phyloP scores from a whole-genome alignment of 257 asterid species.

The Henckelia pumila region DNA sequence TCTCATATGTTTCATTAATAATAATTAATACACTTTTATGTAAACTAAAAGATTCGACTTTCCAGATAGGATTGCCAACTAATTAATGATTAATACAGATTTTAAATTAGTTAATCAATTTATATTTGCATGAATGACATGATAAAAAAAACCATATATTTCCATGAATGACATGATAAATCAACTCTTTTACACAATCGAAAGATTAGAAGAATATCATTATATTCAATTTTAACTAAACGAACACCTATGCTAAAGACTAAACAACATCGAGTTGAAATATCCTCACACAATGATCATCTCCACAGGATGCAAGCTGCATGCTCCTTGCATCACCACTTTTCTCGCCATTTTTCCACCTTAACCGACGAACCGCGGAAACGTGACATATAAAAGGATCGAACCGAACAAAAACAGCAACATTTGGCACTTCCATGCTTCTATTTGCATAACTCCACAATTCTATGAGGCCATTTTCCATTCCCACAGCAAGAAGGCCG shows the following conservation, averaged over 20 bases:
- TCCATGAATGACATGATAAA: too few species aligned
- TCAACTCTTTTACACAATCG: background rate
- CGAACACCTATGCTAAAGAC: background rate
- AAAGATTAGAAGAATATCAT: background rate
- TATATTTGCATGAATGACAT: too few species aligned
- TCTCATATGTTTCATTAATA: too few species aligned
- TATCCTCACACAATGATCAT: constrained; percentile 85
- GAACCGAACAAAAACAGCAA: constrained; percentile 47
- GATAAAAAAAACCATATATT: too few species aligned
- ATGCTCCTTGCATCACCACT: constrained; percentile 31
- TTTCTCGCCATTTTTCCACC: constrained; percentile 56
- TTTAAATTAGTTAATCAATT: too few species aligned
- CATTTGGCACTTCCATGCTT: constrained; percentile 25
- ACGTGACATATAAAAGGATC: constrained; percentile 78
- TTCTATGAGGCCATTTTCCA: constrained; percentile 85
- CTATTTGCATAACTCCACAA: constrained; percentile 56
- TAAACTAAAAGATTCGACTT: too few species aligned
- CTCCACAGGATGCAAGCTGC: constrained; percentile 93
- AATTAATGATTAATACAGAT: too few species aligned
- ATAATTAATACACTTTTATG: too few species aligned
- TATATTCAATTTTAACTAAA: too few species aligned
- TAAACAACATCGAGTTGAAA: constrained; percentile 35
- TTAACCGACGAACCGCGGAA: constrained; percentile 65
- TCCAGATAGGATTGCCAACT: too few species aligned
- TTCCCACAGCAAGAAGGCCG: constrained; percentile 81